phyloP scores from a whole-genome alignment of 768 basidiomycete species.

The Sistotremastrum niveocremeum region DNA sequence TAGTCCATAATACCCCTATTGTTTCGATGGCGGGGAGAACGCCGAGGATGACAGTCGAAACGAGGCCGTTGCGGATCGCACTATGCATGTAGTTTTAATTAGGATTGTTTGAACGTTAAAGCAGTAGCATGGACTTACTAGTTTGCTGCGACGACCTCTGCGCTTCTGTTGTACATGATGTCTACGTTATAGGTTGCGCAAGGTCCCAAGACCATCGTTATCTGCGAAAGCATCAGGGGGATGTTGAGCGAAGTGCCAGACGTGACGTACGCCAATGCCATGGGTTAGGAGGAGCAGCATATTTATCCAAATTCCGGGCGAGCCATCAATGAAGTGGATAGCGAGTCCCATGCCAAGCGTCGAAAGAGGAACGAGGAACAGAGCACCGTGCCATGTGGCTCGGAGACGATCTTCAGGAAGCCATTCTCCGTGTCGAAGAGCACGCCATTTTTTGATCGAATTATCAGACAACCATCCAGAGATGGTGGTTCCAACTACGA shows the following conservation, averaged over 20 bases:
- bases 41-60: constrained; percentile 28
- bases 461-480: constrained; percentile 47
- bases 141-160: constrained; percentile 47
- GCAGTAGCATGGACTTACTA: constrained; percentile 24
- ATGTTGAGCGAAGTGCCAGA: not conserved
- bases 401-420: constrained; percentile 58
- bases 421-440: constrained; percentile 40
- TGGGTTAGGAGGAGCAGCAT: constrained; percentile 48
- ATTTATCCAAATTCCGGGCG: constrained; percentile 34
- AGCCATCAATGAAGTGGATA: constrained; percentile 35
- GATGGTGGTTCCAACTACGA: constrained; percentile 43
- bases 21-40: constrained; percentile 42
- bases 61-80: constrained; percentile 31
- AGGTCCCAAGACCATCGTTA: constrained; percentile 43
- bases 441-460: constrained; percentile 33
- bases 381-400: constrained; percentile 32
- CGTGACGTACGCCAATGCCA: constrained; percentile 44
- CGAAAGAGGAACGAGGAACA: constrained; percentile 39
- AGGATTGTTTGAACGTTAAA: not conserved
- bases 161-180: constrained; percentile 43
- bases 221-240: constrained; percentile 19
- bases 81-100: constrained; percentile 16
- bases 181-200: constrained; percentile 46
- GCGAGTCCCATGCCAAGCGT: constrained; percentile 34
- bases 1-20: constrained; percentile 37